Conservation (phyloP, 2,329 filamentous ascomycete genomes). For the Aspergillus intermedius region DNA sequence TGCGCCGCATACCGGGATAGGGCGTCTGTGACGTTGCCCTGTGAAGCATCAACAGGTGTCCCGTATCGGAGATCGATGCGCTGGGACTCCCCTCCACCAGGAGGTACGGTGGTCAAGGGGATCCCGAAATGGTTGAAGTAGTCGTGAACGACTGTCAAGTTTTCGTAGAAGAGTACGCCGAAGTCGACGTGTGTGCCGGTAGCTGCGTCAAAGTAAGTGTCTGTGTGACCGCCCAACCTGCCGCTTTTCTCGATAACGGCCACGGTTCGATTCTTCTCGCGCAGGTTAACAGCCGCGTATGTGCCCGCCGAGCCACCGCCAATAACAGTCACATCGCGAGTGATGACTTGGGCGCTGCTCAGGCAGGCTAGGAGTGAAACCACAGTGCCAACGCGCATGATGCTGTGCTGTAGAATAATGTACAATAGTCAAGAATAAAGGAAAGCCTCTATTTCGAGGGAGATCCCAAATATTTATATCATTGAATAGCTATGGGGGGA, state of each 20-base stretch:
- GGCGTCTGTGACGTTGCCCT: constrained; percentile 6
- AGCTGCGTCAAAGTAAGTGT: constrained; percentile 18
- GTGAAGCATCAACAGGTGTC: constrained; percentile 6
- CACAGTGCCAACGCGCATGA: too few species aligned
- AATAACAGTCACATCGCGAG: constrained; percentile 22
- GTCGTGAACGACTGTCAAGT: constrained; percentile 11
- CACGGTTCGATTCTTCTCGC: constrained; percentile 18
- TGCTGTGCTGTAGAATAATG: too few species aligned
- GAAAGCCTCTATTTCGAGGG: too few species aligned
- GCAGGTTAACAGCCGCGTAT: constrained; percentile 23
- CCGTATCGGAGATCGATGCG: constrained; percentile 19
- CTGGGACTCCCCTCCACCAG: not conserved
- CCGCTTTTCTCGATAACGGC: constrained; percentile 21
- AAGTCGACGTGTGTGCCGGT: constrained; percentile 19
- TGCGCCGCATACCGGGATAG: constrained; percentile 10
- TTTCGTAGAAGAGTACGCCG: constrained; percentile 21
- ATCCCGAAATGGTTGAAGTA: constrained; percentile 21
- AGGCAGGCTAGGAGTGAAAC: too few species aligned
- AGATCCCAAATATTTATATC: too few species aligned
- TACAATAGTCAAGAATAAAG: too few species aligned
- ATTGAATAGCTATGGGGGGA: too few species aligned
- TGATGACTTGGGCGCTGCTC: constrained; percentile 4
- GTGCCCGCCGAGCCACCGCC: constrained; percentile 25
- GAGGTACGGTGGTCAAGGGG: constrained; percentile 2
- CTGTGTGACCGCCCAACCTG: constrained; percentile 21